Base-by-base conservation (phyloP, 78 protist genomes). In the Diacronema lutheri region DNA sequence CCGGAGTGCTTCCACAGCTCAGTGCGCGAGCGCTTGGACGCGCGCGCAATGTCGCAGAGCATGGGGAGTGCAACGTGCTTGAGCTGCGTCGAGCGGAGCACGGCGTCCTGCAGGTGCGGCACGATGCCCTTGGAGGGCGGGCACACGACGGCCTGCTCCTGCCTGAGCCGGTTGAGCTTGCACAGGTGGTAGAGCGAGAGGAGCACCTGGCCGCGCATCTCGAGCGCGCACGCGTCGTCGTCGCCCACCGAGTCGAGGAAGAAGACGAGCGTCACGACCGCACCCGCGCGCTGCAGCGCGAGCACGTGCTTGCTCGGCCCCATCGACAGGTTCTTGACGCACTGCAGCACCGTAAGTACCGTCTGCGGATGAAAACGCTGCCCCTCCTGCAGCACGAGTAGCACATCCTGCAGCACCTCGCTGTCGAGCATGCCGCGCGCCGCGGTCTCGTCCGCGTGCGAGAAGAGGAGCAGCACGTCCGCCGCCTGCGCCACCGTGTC, bases 101-200 rank as follows among this genome's bases (percentile, higher is more conserved):
- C 50, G 50, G 50, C 6, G 31, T 40, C 83, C 89, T 78, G 77
- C 41, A 93, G 88, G 31, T 64, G 93, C 38, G 96, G 95, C 55
- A 96, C 64, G 23, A 86, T 73, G 46, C 97, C 98, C 33, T 77
- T 83, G 76, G 50, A 44, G 50, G 50, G 50, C 50, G 50, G 50
- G 50, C 50, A 44, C 50, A 44, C 58, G 9, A 95, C 97, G 0
- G 97, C 98, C 86, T 77, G 80, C 86, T 95, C 95, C 88, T 96
- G 98, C 57, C 97, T 88, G 41, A 69, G 85, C 56, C 88, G 58
- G 69, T 93, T 90, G 81, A 96, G 41, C 81, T 92, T 86, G 91
- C 97, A 95, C 25, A 95, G 61, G 56, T 92, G 89, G 85, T 85
- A 94, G 83, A 95, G 90, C n/a, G 96, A 83, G 61, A 74, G 83